phyloP scores from a whole-genome alignment of 352 stramenopile genomes.

The Thalassiosira hispida region DNA sequence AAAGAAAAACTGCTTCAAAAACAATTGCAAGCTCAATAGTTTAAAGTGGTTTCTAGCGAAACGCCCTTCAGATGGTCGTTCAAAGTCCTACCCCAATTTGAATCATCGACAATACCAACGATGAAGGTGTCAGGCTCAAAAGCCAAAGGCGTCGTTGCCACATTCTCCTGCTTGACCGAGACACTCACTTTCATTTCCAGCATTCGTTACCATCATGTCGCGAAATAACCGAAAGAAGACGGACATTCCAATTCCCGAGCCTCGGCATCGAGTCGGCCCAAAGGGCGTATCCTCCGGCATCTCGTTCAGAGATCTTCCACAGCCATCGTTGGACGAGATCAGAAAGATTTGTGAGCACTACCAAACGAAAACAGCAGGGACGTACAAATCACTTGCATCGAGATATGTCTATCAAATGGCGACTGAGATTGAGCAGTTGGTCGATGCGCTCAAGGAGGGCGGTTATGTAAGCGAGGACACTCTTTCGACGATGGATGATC shows the following conservation, averaged over 20 bases:
- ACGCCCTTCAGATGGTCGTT: too few relatives aligned
- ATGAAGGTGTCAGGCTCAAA: not conserved
- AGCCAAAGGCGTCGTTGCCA: not conserved
- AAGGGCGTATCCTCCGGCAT: slow-evolving; percentile 66
- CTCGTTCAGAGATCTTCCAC: slow-evolving; percentile 57
- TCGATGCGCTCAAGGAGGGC: slow-evolving; percentile 48
- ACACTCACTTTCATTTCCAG: not conserved
- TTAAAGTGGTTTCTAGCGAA: too few relatives aligned
- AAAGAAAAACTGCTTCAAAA: too few relatives aligned
- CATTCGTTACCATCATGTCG: slow-evolving; percentile 11
- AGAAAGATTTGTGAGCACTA: slow-evolving; percentile 66
- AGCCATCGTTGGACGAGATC: slow-evolving; percentile 57
- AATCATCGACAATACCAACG: too few relatives aligned
- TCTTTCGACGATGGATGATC: slow-evolving; percentile 19
- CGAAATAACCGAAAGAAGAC: slow-evolving; percentile 46
- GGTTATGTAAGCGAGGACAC: slow-evolving; percentile 37
- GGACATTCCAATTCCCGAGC: slow-evolving; percentile 56
- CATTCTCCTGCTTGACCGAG: not conserved
- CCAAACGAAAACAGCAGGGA: slow-evolving; percentile 53
- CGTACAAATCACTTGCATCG: slow-evolving; percentile 61
- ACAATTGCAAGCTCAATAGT: too few relatives aligned
- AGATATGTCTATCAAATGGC: slow-evolving; percentile 69
- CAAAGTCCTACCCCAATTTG: too few relatives aligned
- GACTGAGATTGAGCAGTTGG: slow-evolving; percentile 56
- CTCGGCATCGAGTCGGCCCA: slow-evolving; percentile 58